phyloP scores from a whole-genome alignment of 2,329 filamentous ascomycete genomes.

The Piedraia hortae region DNA sequence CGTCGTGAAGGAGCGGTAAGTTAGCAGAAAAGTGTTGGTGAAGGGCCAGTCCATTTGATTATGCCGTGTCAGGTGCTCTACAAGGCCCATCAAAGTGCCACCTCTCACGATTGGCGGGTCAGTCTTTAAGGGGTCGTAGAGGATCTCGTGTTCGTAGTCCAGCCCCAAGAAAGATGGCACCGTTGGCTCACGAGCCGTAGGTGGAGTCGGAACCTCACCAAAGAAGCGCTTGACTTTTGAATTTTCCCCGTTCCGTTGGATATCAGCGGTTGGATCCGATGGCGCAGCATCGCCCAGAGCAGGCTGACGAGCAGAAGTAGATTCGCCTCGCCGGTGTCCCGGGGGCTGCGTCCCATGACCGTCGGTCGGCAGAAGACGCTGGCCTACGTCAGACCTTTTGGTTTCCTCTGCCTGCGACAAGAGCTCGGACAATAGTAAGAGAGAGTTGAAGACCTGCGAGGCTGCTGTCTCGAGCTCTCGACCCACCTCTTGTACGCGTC shows the following conservation, averaged over 20 bases:
- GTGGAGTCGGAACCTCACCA: constrained; percentile 22
- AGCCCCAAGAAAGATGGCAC: constrained; percentile 60
- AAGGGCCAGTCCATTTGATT: constrained; percentile 87
- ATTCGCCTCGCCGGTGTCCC: constrained; percentile 7
- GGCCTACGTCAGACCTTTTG: constrained; percentile 12
- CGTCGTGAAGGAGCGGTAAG: constrained; percentile 81
- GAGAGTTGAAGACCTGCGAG: constrained; percentile 62
- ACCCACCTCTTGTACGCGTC: constrained; percentile 48
- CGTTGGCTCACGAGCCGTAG: constrained; percentile 35
- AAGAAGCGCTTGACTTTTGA: constrained; percentile 25
- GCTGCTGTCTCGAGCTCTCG: constrained; percentile 65
- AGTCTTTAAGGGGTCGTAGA: constrained; percentile 58
- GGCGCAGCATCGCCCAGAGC: constrained; percentile 23
- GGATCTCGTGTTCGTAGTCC: constrained; percentile 68
- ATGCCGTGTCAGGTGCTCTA: constrained; percentile 84
- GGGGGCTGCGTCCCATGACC: constrained; percentile 10
- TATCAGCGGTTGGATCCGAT: constrained; percentile 10
- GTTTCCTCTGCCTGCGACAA: constrained; percentile 32
- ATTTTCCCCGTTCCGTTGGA: constrained; percentile 15
- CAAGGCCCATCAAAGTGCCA: constrained; percentile 64
- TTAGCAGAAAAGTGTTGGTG: constrained; percentile 92
- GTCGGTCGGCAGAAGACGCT: constrained; percentile 15
- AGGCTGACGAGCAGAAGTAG: constrained; percentile 18
- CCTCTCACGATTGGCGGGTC: constrained; percentile 54
- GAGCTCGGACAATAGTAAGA: constrained; percentile 67